Evolutionary conservation across 2,329 filamentous ascomycete genomes (phyloP).

Genomic region (Sordariomycetes sp.): DNA sequence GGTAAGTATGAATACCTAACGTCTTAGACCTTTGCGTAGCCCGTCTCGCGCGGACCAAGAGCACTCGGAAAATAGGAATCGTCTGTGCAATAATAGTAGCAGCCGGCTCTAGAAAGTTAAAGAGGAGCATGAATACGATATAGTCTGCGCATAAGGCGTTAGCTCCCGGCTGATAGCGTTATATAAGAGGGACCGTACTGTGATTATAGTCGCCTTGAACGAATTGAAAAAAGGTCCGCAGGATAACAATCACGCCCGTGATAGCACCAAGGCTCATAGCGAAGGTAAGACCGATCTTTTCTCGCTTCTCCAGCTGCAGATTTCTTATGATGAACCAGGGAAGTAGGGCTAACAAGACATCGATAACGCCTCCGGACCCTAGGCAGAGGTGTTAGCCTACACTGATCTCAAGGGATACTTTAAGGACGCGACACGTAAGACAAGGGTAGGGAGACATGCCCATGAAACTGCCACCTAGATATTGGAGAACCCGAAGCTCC

Average conservation of each 20-base stretch:
- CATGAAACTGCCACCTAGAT: not conserved
- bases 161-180: not conserved
- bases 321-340: not conserved
- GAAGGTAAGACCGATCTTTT: not conserved
- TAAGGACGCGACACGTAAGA: not conserved
- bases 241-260: not conserved
- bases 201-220: constrained; percentile 1
- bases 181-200: not conserved
- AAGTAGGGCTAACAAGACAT: not conserved
- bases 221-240: not conserved
- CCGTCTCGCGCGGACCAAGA: not conserved
- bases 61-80: not conserved
- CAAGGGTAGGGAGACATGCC: not conserved
- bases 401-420: not conserved
- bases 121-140: constrained; percentile 1
- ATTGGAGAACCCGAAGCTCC: not conserved
- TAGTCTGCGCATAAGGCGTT: not conserved
- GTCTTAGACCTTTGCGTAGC: not conserved
- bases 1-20: not conserved
- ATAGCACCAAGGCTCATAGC: not conserved
- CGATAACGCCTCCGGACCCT: not conserved
- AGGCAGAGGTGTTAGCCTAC: not conserved
- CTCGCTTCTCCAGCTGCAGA: not conserved
- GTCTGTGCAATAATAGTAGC: not conserved
- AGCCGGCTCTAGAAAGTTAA: not conserved